phyloP scores from a whole-genome alignment of 176 grass and related monocot genomes.

The Lolium perenne region DNA sequence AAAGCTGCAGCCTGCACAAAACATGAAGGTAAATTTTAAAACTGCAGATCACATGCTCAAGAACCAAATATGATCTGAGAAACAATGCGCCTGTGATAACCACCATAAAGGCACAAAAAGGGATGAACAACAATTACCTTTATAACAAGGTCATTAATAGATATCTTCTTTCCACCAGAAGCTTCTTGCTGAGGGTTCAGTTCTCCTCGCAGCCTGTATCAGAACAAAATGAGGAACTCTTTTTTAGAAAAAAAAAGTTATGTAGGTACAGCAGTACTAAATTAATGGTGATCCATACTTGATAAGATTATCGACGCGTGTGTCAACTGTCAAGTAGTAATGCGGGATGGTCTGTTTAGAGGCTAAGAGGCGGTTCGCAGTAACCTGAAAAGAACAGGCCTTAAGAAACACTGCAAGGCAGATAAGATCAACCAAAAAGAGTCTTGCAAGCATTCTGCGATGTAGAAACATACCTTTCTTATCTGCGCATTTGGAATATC shows the following conservation, averaged over 20 bases:
- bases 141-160: conserved; percentile 94
- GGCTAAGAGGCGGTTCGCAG: conserved; percentile 70
- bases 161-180: conserved; percentile 92
- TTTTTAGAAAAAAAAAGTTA: conserved; percentile 14
- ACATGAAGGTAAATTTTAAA: conserved; percentile 20
- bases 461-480: conserved; percentile 72
- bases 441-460: background rate
- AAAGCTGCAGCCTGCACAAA: conserved; percentile 82
- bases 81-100: background rate
- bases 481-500: conserved; percentile 92
- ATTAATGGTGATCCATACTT: conserved; percentile 53
- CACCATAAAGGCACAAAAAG: conserved; percentile 1
- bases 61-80: background rate
- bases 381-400: conserved; percentile 61
- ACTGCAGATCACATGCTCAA: background rate
- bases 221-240: conserved; percentile 26
- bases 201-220: conserved; percentile 69
- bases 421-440: background rate
- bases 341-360: conserved; percentile 97
- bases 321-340: conserved; percentile 92
- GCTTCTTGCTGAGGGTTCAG: conserved; percentile 85
- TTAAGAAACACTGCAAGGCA: conserved; percentile 12
- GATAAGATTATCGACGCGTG: conserved; percentile 83
- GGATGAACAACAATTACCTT: conserved; percentile 52
- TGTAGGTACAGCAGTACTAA: conserved; percentile 12